Base-by-base conservation (phyloP, 495 filamentous ascomycete genomes). In the Xylaria scruposa region DNA sequence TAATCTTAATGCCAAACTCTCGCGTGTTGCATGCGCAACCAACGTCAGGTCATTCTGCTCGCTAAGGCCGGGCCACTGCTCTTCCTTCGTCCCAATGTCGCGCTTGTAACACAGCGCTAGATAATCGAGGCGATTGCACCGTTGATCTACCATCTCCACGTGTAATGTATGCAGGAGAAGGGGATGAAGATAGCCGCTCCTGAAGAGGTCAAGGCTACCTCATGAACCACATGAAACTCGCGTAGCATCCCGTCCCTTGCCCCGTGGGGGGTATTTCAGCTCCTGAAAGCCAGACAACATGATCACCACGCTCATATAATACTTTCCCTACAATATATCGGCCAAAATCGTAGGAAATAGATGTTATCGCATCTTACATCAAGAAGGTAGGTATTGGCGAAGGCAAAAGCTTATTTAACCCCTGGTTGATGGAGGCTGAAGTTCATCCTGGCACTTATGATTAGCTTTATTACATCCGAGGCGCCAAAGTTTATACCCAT, bases 101-200 rank as follows among this genome's bases (percentile, higher is more conserved):
- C 15, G 13, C 65, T 67, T 67, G 65, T 56, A 67, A 56, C 65
- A 67, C 65, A n/a, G 31, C 65, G 49, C 49, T 67, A 40, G 47
- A 42, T 40, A 56, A 67, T 67, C 36, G 65, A 54, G 36, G 36
- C n/a, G 47, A 21, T 56, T 33, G n/a, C 31, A 31, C 31, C 24
- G 36, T 56, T 49, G n/a, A 40, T 54, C 65, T 49, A 19, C 44
- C 49, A 5, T 40, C 31, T 44, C 49, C 65, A 56, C 65, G 64
- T 40, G 64, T 36, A 56, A 2, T 5, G 24, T 33, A 36, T 6
- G 7, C 33, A 38, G 60, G 38, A 42, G 19, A 60, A 19, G 58
- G 58, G 58, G 58, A 38, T 60, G 58, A 3, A 60, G 33, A 29
- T 9, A n/a, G 13, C 58, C 31, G 58, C 38, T 60, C 33, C 19